Evolutionary conservation across 257 asterid genomes (phyloP).

Genomic region (Lycium ferocissimum): DNA sequence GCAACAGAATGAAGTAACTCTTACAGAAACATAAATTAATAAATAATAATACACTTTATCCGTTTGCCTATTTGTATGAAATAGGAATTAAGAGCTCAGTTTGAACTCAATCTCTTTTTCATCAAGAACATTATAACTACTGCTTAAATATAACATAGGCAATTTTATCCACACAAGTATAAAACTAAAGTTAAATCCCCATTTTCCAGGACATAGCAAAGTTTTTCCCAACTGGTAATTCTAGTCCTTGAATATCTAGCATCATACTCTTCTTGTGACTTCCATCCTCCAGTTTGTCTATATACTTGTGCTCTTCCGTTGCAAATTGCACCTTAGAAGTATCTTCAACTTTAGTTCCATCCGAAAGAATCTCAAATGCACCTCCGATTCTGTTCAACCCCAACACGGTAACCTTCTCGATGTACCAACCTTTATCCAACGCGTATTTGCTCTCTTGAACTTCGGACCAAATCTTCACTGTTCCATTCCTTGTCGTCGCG

Average conservation of each 20-base stretch:
- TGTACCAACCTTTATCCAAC: constrained; percentile 66
- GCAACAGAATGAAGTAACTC: neutral
- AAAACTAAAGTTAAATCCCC: constrained; percentile 47
- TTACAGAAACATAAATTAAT: neutral
- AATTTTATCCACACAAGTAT: constrained; percentile 14
- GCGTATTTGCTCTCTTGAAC: constrained; percentile 78
- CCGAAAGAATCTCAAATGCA: constrained; percentile 54
- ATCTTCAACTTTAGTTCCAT: constrained; percentile 49
- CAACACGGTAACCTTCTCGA: constrained; percentile 74
- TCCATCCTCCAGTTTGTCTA: constrained; percentile 43
- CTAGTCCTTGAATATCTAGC: constrained; percentile 80
- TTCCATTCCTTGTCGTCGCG: constrained; percentile 56
- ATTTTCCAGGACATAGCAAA: constrained; percentile 83
- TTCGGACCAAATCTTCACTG: constrained; percentile 75
- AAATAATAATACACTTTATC: constrained; percentile 15
- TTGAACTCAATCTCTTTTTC: constrained; percentile 16
- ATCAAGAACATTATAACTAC: constrained; percentile 30
- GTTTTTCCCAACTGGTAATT: constrained; percentile 75
- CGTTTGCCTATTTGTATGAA: constrained; percentile 34
- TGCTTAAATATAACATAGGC: constrained; percentile 5
- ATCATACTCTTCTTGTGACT: constrained; percentile 58
- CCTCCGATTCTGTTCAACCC: constrained; percentile 61
- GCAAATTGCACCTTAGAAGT: constrained; percentile 49
- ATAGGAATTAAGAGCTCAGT: constrained; percentile 39
- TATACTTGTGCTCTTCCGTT: constrained; percentile 42